Evolutionary conservation across 768 basidiomycete genomes (phyloP).

Genomic region (Hygrophoropsis aurantiaca): DNA sequence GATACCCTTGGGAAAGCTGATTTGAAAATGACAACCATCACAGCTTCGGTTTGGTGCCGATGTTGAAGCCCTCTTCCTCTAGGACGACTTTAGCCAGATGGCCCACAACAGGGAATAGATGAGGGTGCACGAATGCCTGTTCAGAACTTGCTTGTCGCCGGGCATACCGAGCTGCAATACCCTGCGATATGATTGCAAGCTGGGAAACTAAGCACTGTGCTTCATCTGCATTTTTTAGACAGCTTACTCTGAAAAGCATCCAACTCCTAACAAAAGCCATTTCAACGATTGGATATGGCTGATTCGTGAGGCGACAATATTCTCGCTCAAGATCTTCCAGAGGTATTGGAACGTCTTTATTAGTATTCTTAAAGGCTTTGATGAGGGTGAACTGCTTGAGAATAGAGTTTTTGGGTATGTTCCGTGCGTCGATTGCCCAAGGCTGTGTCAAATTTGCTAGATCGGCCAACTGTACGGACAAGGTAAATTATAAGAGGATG

Average conservation of each 20-base stretch:
- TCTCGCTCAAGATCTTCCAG: slow-evolving; percentile 78
- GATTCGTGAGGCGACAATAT: slow-evolving; percentile 66
- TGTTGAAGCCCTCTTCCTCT: slow-evolving; percentile 48
- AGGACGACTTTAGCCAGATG: slow-evolving; percentile 57
- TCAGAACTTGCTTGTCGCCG: slow-evolving; percentile 89
- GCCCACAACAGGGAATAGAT: slow-evolving; percentile 62
- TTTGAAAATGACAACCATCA: too few species aligned
- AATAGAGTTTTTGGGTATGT: slow-evolving; percentile 30
- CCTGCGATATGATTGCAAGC: slow-evolving; percentile 83
- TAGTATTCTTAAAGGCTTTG: slow-evolving; percentile 64
- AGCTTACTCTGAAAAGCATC: slow-evolving; percentile 76
- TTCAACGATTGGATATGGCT: slow-evolving; percentile 72
- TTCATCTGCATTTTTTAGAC: too few species aligned
- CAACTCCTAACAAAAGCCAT: slow-evolving; percentile 84
- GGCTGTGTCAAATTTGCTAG: slow-evolving; percentile 87
- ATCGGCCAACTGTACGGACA: slow-evolving; percentile 67
- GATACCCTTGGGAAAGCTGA: too few species aligned
- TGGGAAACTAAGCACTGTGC: slow-evolving; percentile 33
- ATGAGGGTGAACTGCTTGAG: slow-evolving; percentile 29
- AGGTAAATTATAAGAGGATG: slow-evolving; percentile 1
- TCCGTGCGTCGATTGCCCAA: slow-evolving; percentile 59
- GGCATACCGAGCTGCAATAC: slow-evolving; percentile 85
- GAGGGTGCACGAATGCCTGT: slow-evolving; percentile 48
- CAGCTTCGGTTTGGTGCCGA: slow-evolving; percentile 24
- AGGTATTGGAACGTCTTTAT: slow-evolving; percentile 56